Evolutionary conservation across 176 grass and related monocot genomes (phyloP), one percentile per base, ranked within the genome.

Genomic region (Oryza punctata): DNA sequence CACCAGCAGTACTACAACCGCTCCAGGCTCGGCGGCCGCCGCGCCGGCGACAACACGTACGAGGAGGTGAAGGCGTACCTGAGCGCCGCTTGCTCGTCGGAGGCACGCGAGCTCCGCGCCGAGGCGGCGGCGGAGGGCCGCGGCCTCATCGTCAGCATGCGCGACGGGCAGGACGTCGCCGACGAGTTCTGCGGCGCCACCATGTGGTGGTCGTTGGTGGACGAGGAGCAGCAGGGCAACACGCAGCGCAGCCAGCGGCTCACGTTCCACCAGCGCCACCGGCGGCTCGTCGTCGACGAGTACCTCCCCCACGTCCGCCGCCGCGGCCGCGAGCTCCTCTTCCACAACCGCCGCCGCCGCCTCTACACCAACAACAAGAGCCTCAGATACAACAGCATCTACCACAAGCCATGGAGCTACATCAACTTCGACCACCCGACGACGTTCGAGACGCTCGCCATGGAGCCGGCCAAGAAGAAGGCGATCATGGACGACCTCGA

Each of bases 381-480:
- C 37, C 37, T 38, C 37, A 38, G 37, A 6, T 8, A 38, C 37
- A 38, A 7, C 37, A 38, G 37, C 7, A 0, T 38, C 37, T 38
- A 38, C 37, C 37, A 38, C 37, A 38, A 38, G 54, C 21, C 7
- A 5, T 92, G 87, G 90, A 84, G 80, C 75, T 49, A 81, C 84
- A 18, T 87, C 27, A 59, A 50, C 14, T 76, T 92, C 44, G 80
- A 89, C 8, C 91, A 92, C 19, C 87, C 84, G 1, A 50, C 87
- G 1, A 92, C 76, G 16, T 92, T 92, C 81, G 87, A 67, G 0
- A 92, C 90, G 40, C 32, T 92, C 5, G 84, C 90, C 70, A 89
- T 92, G 80, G 71, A 89, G 11, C 16, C n/a, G 9, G 76, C 24
- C 10, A 87, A 63, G 84, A 92, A 89, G 84, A 0, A 7, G 52